These are phyloP conservation scores for Sphenostylis stenocarpa DNA, from an alignment of 306 rosid genomes.

Conservation along the genomic window DNA sequence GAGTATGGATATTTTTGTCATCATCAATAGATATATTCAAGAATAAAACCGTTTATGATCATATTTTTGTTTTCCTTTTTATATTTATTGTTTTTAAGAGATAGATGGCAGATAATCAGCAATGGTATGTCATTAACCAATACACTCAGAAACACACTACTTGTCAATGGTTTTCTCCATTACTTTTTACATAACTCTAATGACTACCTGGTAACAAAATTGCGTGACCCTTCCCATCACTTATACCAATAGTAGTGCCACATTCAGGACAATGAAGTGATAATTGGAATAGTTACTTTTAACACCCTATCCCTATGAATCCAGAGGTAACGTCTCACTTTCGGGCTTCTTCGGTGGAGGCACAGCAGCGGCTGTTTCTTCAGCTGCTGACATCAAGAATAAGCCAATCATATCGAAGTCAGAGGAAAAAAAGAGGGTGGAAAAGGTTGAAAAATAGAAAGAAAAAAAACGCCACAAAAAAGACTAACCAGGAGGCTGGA, in stretches of 20 bases:
- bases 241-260: not conserved
- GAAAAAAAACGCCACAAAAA: not conserved
- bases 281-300: not conserved
- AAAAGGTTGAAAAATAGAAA: not conserved
- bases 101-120: not conserved
- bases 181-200: constrained; percentile 24
- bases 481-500: constrained; percentile 56
- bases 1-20: too few species aligned
- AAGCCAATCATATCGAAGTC: constrained; percentile 23
- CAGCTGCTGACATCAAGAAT: constrained; percentile 33
- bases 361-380: constrained; percentile 45
- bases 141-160: constrained; percentile 10
- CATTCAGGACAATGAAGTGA: constrained; percentile 19
- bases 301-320: constrained; percentile 31
- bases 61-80: too few species aligned
- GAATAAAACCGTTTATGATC: not conserved
- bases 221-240: constrained; percentile 15
- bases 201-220: constrained; percentile 34
- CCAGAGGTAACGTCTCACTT: constrained; percentile 40
- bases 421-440: not conserved
- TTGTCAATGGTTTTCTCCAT: constrained; percentile 15
- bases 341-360: constrained; percentile 45
- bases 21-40: too few species aligned
- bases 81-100: not conserved
- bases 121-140: constrained; percentile 20